Base-by-base conservation (phyloP, 1,139 yeast species). In the Lizanozyma gosingica region DNA sequence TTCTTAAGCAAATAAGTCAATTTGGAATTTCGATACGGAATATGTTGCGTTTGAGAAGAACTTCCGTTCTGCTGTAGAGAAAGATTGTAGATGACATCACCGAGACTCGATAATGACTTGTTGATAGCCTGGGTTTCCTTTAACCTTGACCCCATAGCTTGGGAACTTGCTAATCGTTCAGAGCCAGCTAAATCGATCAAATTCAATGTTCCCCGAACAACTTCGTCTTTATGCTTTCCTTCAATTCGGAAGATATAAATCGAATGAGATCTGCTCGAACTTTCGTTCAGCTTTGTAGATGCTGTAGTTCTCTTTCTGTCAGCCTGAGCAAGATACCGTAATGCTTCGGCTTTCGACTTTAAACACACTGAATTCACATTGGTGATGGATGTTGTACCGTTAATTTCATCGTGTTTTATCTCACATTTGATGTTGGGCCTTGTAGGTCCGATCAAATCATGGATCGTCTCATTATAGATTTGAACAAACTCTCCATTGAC, bases 91-190 rank as follows among this genome's bases (percentile, higher is more conserved):
- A 92, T 88, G 2, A 94, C 98, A 60, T 90, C 97, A 1, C 97
- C 96, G 18, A 92, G 69, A 42, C 90, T 76, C 46, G 97, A 85
- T 40, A 92, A 67, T 9, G 97, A 87, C 58, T 81, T 85, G 60
- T 92, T 92, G 45, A 92, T 92, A 3, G 90, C 78, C 53, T 84
- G 94, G 0, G 98, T 90, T 59, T 92, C 98, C 48, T 76, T 77
- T 18, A 92, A 63, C 37, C 97, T 62, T 11, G 83, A 87, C 0
- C 97, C 97, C 2, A 76, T 74, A 0, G 78, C 94, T 51, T 81
- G 85, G 0, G 95, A 83, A 17, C 75, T 73, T 14, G 80, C 60
- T n/a, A 90, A 65, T 43, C 97, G 68, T 61, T 92, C 99, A 0
- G 94, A 82, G 6, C 96, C 96, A 0, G 96, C 96, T 45, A 87